Evolutionary conservation across 1,139 yeast genomes (phyloP).

Genomic region (Taphrina pruni): DNA sequence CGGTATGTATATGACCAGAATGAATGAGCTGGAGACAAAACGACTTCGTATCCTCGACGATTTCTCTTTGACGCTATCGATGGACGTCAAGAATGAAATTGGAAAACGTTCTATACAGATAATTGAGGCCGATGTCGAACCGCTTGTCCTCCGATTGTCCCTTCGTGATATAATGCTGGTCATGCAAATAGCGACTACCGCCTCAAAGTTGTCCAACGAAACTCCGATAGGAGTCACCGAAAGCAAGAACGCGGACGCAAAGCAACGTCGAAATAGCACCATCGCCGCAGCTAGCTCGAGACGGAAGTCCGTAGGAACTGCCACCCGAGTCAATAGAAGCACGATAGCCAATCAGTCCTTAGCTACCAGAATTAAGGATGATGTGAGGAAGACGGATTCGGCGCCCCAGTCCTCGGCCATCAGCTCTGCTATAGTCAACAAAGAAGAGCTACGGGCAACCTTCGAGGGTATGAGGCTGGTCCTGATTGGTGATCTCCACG

Average conservation of each 20-base stretch:
- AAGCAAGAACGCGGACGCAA: neutral
- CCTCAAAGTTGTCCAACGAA: constrained; percentile 59
- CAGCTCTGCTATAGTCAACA: constrained; percentile 42
- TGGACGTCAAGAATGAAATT: constrained; percentile 73
- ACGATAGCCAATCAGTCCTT: constrained; percentile 26
- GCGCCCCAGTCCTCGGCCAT: neutral
- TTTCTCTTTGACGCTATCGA: constrained; percentile 75
- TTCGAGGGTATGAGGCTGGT: constrained; percentile 86
- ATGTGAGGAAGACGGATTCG: neutral
- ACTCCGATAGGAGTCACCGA: neutral
- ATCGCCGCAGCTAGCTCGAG: neutral
- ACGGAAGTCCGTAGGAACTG: constrained; percentile 19
- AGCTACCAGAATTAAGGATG: constrained; percentile 33
- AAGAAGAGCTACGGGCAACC: constrained; percentile 73
- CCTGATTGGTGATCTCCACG: constrained; percentile 90
- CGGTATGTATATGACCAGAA: constrained; percentile 82
- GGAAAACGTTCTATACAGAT: constrained; percentile 63
- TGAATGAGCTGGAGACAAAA: constrained; percentile 68
- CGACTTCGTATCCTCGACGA: constrained; percentile 83
- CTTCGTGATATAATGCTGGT: constrained; percentile 86
- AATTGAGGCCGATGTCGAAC: constrained; percentile 76
- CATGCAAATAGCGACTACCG: constrained; percentile 70
- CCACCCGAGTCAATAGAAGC: constrained; percentile 8
- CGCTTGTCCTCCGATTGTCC: constrained; percentile 78
- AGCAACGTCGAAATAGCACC: neutral